Percentiles rank a stretch among this genome's conserved stretches.
Conservation (phyloP, 768 basidiomycete genomes). For the Mycena capillaripes region DNA sequence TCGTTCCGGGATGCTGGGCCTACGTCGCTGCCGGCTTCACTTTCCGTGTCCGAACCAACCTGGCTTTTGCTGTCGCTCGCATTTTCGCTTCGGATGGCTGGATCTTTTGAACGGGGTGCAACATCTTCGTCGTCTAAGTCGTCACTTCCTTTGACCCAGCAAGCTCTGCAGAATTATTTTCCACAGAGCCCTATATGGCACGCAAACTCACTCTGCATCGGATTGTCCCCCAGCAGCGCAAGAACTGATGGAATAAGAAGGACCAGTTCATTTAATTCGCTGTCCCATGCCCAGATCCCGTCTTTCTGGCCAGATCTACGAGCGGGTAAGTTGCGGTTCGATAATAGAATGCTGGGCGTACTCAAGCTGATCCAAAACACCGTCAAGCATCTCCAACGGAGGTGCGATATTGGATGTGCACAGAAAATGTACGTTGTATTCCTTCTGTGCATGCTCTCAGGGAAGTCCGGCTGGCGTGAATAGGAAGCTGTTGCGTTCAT, state of each 20-base stretch:
- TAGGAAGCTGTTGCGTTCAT: slow-evolving; percentile 57
- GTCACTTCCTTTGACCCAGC: slow-evolving; percentile 47
- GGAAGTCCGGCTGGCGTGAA: slow-evolving; percentile 56
- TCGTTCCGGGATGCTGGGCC: too few relatives aligned
- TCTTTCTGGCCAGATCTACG: slow-evolving; percentile 29
- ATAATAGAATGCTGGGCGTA: slow-evolving; percentile 35
- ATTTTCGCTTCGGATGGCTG: background rate
- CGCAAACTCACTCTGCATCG: too few relatives aligned
- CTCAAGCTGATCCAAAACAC: slow-evolving; percentile 49
- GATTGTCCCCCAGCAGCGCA: slow-evolving; percentile 52
- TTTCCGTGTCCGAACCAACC: too few relatives aligned
- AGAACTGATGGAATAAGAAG: slow-evolving; percentile 47
- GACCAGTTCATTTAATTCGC: slow-evolving; percentile 40
- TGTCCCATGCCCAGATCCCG: slow-evolving; percentile 58
- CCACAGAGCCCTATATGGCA: slow-evolving; percentile 55
- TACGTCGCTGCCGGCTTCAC: too few relatives aligned
- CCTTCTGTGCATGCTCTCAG: slow-evolving; percentile 41
- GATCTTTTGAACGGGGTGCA: background rate
- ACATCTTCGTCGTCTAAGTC: slow-evolving; percentile 11
- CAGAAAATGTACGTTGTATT: too few relatives aligned
- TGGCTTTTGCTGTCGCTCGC: background rate
- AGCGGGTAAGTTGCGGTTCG: background rate
- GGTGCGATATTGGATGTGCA: slow-evolving; percentile 57
- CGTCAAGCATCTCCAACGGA: slow-evolving; percentile 60
- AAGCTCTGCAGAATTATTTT: slow-evolving; percentile 56